Evolutionary conservation across 768 basidiomycete genomes (phyloP).

Genomic region (Porphyrellus cyaneotinctus): DNA sequence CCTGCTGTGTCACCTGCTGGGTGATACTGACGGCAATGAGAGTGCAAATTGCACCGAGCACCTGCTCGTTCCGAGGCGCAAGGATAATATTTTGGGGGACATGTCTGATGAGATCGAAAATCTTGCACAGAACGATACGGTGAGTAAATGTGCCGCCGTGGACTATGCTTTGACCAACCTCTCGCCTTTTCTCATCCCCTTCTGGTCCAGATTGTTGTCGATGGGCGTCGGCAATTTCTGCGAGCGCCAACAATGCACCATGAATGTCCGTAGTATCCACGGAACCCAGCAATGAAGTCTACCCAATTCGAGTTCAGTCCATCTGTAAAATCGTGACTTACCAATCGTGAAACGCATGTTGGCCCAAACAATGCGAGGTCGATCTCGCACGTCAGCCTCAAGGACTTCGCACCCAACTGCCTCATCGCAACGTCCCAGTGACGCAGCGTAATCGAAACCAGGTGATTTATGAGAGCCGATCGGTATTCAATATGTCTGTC

Average conservation of each 20-base stretch:
- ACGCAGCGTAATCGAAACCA: constrained; percentile 67
- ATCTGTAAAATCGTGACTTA: constrained; percentile 33
- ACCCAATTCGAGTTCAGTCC: constrained; percentile 9
- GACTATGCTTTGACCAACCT: constrained; percentile 36
- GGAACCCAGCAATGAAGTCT: constrained; percentile 59
- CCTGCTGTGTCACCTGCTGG: constrained; percentile 43
- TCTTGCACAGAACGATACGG: constrained; percentile 39
- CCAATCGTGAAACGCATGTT: constrained; percentile 46
- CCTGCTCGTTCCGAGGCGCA: constrained; percentile 64
- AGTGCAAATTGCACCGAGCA: constrained; percentile 68
- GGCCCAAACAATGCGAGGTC: constrained; percentile 55
- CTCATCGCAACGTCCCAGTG: constrained; percentile 91
- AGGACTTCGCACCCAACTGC: constrained; percentile 68
- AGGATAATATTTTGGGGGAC: constrained; percentile 59
- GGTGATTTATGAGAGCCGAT: constrained; percentile 60
- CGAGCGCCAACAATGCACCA: constrained; percentile 72
- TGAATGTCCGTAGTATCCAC: constrained; percentile 71
- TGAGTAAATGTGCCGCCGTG: constrained; percentile 1
- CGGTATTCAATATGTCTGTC: constrained; percentile 78
- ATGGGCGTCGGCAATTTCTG: constrained; percentile 67
- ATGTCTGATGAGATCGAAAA: constrained; percentile 54
- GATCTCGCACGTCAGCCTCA: constrained; percentile 61
- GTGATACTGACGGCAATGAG: constrained; percentile 67
- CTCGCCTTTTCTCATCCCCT: constrained; percentile 36
- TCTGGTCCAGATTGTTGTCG: constrained; percentile 28